phyloP scores from a whole-genome alignment of 257 asterid genomes.

The Fraxinus anomala region DNA sequence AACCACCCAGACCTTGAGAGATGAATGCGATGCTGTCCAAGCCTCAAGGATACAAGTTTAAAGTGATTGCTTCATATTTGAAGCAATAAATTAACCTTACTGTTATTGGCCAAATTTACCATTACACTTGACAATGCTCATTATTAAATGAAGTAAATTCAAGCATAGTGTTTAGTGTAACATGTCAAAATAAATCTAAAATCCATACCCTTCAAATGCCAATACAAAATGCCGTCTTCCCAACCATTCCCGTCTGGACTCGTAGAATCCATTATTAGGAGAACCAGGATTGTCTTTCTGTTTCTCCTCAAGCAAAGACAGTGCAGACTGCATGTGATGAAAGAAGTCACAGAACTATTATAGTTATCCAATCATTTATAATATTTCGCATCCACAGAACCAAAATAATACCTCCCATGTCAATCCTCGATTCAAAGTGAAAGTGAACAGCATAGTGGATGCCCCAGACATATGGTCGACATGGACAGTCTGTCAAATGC shows the following conservation, averaged over 20 bases:
- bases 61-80: conserved; percentile 12
- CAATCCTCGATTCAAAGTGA: conserved; percentile 89
- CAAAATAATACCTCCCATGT: conserved; percentile 77
- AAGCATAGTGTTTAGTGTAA: not conserved
- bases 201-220: conserved; percentile 76
- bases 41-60: not conserved
- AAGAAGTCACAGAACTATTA: conserved; percentile 3
- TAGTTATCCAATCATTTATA: not conserved
- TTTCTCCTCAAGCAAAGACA: conserved; percentile 74
- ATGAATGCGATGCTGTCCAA: not conserved
- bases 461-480: conserved; percentile 94
- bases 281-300: conserved; percentile 68
- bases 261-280: conserved; percentile 71
- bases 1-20: not conserved
- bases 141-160: not conserved
- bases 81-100: conserved; percentile 8
- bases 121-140: conserved; percentile 10
- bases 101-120: not conserved
- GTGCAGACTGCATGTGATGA: conserved; percentile 65
- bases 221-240: conserved; percentile 82
- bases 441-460: conserved; percentile 81
- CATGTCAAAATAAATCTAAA: conserved; percentile 17
- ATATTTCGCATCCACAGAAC: not conserved
- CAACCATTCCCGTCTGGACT: conserved; percentile 96
- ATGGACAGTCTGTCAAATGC: conserved; percentile 79